Conservation (phyloP, 2,329 filamentous ascomycete genomes). For the Remersonia thermophila region DNA sequence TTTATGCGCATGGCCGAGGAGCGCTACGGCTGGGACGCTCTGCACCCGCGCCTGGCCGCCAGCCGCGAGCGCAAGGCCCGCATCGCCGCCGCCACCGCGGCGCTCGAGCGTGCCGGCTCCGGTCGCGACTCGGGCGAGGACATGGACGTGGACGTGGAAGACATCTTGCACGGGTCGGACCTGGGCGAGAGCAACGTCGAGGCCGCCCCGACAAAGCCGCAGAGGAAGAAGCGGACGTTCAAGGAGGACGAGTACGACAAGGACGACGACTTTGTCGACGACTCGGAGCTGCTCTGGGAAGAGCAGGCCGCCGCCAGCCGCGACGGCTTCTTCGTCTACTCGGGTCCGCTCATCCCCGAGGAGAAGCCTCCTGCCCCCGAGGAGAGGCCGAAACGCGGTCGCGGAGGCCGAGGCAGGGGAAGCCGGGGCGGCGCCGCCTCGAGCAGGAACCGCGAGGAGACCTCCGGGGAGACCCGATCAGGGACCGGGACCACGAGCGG, state of each 20-base stretch:
- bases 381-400: slow-evolving; percentile 58
- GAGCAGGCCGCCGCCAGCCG: slow-evolving; percentile 87
- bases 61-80: slow-evolving; percentile 78
- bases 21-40: slow-evolving; percentile 84
- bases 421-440: slow-evolving; percentile 8
- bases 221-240: slow-evolving; percentile 67
- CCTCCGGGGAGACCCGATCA: neutral
- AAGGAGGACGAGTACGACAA: slow-evolving; percentile 76
- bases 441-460: neutral
- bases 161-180: slow-evolving; percentile 41
- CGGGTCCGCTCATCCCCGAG: slow-evolving; percentile 78
- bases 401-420: slow-evolving; percentile 34
- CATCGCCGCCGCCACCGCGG: slow-evolving; percentile 78
- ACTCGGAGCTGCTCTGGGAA: slow-evolving; percentile 91
- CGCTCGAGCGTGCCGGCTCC: slow-evolving; percentile 63
- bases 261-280: slow-evolving; percentile 77
- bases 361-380: slow-evolving; percentile 57
- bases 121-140: slow-evolving; percentile 63
- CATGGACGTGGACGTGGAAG: slow-evolving; percentile 63
- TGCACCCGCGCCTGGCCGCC: slow-evolving; percentile 82
- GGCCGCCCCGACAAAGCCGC: slow-evolving; percentile 47
- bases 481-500: slow-evolving; percentile 29
- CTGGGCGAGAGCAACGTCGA: slow-evolving; percentile 80
- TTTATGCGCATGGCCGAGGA: slow-evolving; percentile 90
- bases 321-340: slow-evolving; percentile 97